phyloP scores from a whole-genome alignment of 2,329 filamentous ascomycete genomes.

The Nemania sp. region DNA sequence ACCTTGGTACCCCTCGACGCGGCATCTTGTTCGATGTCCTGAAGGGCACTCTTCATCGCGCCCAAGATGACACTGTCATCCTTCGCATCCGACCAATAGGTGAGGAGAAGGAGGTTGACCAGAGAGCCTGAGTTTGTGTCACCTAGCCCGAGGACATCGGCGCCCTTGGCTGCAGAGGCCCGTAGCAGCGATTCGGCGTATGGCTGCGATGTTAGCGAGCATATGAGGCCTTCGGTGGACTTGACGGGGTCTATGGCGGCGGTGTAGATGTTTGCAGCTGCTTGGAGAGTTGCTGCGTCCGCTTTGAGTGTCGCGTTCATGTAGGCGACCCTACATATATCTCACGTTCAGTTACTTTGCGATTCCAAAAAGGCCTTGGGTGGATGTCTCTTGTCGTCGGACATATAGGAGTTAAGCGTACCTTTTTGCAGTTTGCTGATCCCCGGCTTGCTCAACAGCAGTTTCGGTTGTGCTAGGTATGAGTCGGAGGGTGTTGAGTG shows the following conservation, averaged over 20 bases:
- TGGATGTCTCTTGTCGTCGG: too few relatives aligned
- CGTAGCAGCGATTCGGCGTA: slow-evolving; percentile 30
- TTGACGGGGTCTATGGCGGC: slow-evolving; percentile 22
- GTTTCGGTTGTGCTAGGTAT: too few relatives aligned
- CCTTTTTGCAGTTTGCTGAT: too few relatives aligned
- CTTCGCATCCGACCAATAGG: neutral
- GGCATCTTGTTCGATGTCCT: neutral
- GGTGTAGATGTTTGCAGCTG: slow-evolving; percentile 11
- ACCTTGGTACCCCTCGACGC: neutral
- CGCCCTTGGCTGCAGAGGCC: slow-evolving; percentile 16
- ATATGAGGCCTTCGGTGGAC: slow-evolving; percentile 21
- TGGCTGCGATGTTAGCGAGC: slow-evolving; percentile 30
- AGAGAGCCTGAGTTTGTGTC: neutral
- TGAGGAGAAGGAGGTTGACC: neutral
- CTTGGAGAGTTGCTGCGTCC: too few relatives aligned
- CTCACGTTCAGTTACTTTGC: too few relatives aligned
- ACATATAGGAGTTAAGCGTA: too few relatives aligned
- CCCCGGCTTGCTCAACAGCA: too few relatives aligned
- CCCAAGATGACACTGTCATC: neutral
- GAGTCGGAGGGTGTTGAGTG: too few relatives aligned
- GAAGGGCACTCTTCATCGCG: neutral
- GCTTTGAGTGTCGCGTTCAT: too few relatives aligned
- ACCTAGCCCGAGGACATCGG: neutral
- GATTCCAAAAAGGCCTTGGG: too few relatives aligned
- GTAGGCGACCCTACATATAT: too few relatives aligned